A percentile compares a stretch with the other conserved stretches of the same genome.
Conservation (phyloP, 371 early-diverging fungal species). For the Mucor velutinosus region DNA sequence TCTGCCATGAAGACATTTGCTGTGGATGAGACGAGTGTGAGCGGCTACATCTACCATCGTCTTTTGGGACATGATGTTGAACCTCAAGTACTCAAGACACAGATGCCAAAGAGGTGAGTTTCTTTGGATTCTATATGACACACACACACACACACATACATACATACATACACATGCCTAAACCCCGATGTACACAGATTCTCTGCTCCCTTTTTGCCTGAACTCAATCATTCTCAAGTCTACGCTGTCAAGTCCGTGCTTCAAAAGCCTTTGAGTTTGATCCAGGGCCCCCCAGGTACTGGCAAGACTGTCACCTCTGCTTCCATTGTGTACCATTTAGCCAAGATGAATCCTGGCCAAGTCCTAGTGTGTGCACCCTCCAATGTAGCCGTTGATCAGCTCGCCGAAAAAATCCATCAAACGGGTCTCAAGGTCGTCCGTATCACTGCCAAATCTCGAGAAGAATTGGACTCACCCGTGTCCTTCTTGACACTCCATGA, state of each 20-base stretch:
- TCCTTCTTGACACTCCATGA: constrained; percentile 92
- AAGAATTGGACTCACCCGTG: constrained; percentile 91
- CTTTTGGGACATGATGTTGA: constrained; percentile 93
- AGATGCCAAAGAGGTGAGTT: constrained; percentile 76
- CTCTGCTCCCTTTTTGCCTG: constrained; percentile 91
- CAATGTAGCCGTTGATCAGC: constrained; percentile 99
- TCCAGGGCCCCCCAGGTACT: constrained; percentile 98
- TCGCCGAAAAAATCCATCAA: constrained; percentile 94
- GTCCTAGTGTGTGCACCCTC: constrained; percentile 98
- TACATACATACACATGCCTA: too few relatives aligned
- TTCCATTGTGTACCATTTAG: constrained; percentile 96
- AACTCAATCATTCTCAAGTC: constrained; percentile 97
- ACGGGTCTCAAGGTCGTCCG: constrained; percentile 97
- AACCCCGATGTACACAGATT: too few relatives aligned
- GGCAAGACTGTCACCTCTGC: constrained; percentile 99
- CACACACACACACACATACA: too few relatives aligned
- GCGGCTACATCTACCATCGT: constrained; percentile 94
- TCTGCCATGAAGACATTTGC: constrained; percentile 95
- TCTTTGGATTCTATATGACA: neutral
- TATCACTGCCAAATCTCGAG: constrained; percentile 92
- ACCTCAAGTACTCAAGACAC: constrained; percentile 69
- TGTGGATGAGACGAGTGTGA: constrained; percentile 90
- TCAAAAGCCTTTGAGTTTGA: constrained; percentile 89
- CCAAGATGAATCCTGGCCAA: constrained; percentile 89
- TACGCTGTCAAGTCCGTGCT: constrained; percentile 93